Evolutionary conservation across 2,329 filamentous ascomycete species (phyloP), one percentile per base, ranked within the genome.

Genomic region (Chaetomium strumarium): DNA sequence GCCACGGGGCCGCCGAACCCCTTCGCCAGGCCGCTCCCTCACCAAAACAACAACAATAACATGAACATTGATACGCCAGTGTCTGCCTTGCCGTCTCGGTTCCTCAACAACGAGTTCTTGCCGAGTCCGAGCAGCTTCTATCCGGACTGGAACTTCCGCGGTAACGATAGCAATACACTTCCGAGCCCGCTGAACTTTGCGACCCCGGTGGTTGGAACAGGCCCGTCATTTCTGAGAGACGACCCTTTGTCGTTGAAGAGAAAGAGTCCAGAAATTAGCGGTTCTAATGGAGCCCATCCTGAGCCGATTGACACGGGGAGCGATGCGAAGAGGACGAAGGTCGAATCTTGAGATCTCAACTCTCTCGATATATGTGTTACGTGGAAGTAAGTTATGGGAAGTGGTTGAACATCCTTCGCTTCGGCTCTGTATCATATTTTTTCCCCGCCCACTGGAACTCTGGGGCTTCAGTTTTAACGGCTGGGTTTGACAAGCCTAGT

Each of bases 51-150:
- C 55, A 72, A 67, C 46, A 34, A 34, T n/a, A 37, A 37, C 34
- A 85, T 81, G 68, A 71, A 71, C 56, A 79, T 82, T 42, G 84
- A 93, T 65, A 93, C 93, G 0, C 93, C 93, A 0, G 90, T 95
- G n/a, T 96, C 91, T 2, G 91, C 92, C 3, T 75, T 99, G 11
- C 93, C 93, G 0, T 95, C 89, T 46, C 83, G 92, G 38, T 96
- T 97, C 68, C 85, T 97, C 61, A 86, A 85, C 53, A 89, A 88
- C 59, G 89, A 91, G 34, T 83, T 96, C 49, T 76, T 97, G 14
- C 91, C 93, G 0, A 95, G 89, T 51, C 93, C 93, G 0, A 95
- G 87, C 58, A 90, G 84, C 59, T 96, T 97, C 71, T 97, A 95
- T 64, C 84, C 87, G 0, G 90, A 95, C 58, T 96, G 91, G 91